Percentiles rank a stretch among this genome's conserved stretches.
Evolutionary conservation across 768 basidiomycete genomes (phyloP).

Genomic region (Lentinula guzmanii): DNA sequence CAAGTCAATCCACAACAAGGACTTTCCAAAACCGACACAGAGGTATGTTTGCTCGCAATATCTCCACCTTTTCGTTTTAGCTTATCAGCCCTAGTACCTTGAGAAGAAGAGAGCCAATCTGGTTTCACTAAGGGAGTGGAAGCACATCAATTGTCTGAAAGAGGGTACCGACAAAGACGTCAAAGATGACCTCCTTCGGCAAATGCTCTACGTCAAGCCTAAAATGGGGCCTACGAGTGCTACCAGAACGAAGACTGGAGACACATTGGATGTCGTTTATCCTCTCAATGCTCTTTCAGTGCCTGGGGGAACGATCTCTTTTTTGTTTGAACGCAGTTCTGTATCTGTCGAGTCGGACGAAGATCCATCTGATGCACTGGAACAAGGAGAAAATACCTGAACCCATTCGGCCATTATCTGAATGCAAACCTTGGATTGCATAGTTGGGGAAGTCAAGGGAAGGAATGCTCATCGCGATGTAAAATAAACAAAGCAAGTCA

Average conservation of each 20-base stretch:
- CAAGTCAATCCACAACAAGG: conserved; percentile 41
- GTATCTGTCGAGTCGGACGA: conserved; percentile 10
- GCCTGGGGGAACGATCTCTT: conserved; percentile 67
- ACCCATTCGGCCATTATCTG: too few relatives aligned
- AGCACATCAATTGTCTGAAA: conserved; percentile 71
- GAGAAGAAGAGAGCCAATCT: conserved; percentile 65
- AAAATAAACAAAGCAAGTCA: background rate
- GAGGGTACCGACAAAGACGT: conserved; percentile 39
- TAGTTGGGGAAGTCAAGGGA: too few relatives aligned
- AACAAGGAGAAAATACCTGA: background rate
- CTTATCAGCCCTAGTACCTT: conserved; percentile 32
- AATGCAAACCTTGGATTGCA: too few relatives aligned
- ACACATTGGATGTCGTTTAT: conserved; percentile 38
- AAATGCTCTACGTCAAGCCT: conserved; percentile 27
- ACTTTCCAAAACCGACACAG: conserved; percentile 41
- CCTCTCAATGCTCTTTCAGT: conserved; percentile 30
- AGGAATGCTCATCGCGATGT: too few relatives aligned
- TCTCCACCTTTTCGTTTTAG: background rate
- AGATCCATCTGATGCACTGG: background rate
- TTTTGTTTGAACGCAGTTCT: conserved; percentile 61
- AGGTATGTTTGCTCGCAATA: conserved; percentile 28
- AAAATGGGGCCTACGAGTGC: background rate
- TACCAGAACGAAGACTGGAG: conserved; percentile 12
- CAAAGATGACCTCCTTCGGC: conserved; percentile 60
- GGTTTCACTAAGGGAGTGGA: conserved; percentile 76